phyloP scores from a whole-genome alignment of 2,329 filamentous ascomycete genomes.

The Daldinia eschscholtzii region DNA sequence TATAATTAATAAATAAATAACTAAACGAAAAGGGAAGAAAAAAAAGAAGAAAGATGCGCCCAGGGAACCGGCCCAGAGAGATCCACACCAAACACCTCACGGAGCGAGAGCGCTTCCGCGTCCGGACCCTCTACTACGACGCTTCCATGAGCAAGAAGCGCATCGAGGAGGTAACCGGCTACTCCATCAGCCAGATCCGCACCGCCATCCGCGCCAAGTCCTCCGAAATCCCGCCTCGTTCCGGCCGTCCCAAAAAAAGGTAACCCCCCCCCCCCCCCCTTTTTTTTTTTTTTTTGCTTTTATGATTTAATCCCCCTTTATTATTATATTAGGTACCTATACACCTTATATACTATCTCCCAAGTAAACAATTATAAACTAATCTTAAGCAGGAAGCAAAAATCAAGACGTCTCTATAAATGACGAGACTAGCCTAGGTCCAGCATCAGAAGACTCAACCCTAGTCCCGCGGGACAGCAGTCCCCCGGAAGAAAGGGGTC shows the following conservation, averaged over 20 bases:
- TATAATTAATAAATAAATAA: slow-evolving; percentile 10
- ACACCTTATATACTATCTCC: too few species aligned
- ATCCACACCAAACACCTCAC: slow-evolving; percentile 50
- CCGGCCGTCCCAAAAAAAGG: slow-evolving; percentile 47
- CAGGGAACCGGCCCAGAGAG: slow-evolving; percentile 43
- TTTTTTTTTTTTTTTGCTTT: background rate
- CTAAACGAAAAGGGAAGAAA: background rate
- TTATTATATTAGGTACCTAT: background rate
- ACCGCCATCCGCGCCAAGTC: slow-evolving; percentile 47
- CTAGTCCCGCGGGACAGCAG: background rate
- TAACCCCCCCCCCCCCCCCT: slow-evolving; percentile 12
- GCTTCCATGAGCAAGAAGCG: slow-evolving; percentile 45
- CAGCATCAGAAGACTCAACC: background rate
- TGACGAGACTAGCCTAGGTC: background rate
- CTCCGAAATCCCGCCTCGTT: slow-evolving; percentile 42
- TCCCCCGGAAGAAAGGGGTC: background rate
- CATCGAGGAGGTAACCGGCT: slow-evolving; percentile 49
- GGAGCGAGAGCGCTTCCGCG: slow-evolving; percentile 48
- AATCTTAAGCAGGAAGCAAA: background rate
- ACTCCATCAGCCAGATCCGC: slow-evolving; percentile 49
- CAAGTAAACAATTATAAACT: background rate
- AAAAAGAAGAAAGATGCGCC: slow-evolving; percentile 12
- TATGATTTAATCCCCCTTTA: background rate
- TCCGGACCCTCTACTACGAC: slow-evolving; percentile 51
- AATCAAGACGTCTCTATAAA: background rate